Percentiles rank a stretch among this genome's conserved stretches.
These are phyloP conservation scores for Chlorella sorokiniana DNA, from an alignment of 139 green algal genomes.

Conservation along the genomic window DNA sequence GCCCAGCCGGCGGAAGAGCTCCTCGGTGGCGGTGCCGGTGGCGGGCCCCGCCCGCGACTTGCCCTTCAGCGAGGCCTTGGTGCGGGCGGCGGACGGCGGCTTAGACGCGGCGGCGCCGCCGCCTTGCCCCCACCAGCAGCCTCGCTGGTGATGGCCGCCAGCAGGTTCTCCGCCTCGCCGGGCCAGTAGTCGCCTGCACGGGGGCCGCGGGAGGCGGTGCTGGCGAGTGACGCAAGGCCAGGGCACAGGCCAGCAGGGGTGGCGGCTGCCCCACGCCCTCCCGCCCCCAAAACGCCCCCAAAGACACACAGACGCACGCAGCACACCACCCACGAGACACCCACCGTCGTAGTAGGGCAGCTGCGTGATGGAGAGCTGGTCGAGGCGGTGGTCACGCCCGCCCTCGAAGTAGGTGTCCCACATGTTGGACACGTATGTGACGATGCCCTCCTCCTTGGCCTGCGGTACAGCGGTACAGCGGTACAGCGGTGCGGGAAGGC, in stretches of 20 bases:
- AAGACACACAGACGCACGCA: no score
- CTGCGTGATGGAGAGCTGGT: conserved; percentile 56
- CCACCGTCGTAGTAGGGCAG: conserved; percentile 97
- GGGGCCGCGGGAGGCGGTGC: neutral
- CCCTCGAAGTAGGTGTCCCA: conserved; percentile 94
- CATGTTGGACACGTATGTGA: conserved; percentile 88
- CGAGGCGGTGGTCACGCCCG: conserved; percentile 78
- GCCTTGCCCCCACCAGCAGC: conserved; percentile 13
- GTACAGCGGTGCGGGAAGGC: no score
- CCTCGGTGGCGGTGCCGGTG: conserved; percentile 63
- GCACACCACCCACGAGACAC: neutral
- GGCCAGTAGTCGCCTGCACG: conserved; percentile 95
- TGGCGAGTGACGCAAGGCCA: neutral
- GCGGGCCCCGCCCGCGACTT: conserved; percentile 67
- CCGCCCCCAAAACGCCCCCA: no score
- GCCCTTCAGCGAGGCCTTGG: conserved; percentile 63
- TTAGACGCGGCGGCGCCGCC: neutral
- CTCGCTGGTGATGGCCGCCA: conserved; percentile 53
- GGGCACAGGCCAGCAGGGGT: neutral
- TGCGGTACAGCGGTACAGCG: neutral
- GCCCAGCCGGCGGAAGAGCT: conserved; percentile 82
- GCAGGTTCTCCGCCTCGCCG: conserved; percentile 84
- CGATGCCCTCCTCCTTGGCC: conserved; percentile 67
- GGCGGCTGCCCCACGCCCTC: neutral
- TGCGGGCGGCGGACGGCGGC: conserved; percentile 44